Evolutionary conservation across 106 monocot species (phyloP).

Genomic region (Chionographis japonica): DNA sequence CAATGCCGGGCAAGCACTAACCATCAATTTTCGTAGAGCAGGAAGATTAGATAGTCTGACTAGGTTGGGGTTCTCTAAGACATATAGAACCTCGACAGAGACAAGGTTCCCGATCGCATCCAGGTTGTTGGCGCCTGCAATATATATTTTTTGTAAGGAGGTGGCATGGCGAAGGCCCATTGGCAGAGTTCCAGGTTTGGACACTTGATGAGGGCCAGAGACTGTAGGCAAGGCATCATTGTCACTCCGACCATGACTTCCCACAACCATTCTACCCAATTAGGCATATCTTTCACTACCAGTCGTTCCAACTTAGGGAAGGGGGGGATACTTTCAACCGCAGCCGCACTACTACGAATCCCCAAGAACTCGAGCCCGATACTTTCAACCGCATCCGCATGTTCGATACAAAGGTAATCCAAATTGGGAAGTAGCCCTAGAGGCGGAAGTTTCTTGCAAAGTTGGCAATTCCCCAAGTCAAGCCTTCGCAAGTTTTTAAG

Average conservation of each 20-base stretch:
- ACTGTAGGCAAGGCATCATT: not conserved
- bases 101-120: not conserved
- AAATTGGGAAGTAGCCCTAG: no score
- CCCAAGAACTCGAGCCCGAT: no score
- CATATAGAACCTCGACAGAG: not conserved
- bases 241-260: no score
- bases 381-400: no score
- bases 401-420: not conserved
- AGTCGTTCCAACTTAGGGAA: no score
- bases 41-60: slow-evolving; percentile 8
- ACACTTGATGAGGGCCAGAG: slow-evolving; percentile 8
- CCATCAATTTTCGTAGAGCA: not conserved
- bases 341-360: no score
- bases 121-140: not conserved
- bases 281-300: no score
- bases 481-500: not conserved
- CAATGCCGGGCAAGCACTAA: slow-evolving; percentile 4
- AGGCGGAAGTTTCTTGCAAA: no score
- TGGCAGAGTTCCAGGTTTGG: slow-evolving; percentile 9
- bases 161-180: not conserved
- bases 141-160: not conserved
- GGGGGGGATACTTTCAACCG: no score
- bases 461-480: not conserved
- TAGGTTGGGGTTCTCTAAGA: not conserved
- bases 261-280: no score